Percentiles rank a stretch among this genome's conserved stretches.
phyloP scores from a whole-genome alignment of 106 monocot genomes.

The Agapanthus africanus region DNA sequence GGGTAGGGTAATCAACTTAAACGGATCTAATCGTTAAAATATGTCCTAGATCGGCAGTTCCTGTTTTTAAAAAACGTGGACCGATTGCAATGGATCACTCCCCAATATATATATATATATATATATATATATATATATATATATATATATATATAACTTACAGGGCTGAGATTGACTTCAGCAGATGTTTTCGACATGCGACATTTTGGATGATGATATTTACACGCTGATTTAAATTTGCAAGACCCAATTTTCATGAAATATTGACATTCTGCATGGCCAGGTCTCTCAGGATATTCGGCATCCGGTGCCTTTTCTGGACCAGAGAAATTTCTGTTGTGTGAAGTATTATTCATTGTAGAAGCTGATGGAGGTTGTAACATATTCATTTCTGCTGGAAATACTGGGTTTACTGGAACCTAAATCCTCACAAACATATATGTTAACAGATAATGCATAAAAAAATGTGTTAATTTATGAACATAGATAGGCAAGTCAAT shows the following conservation, averaged over 20 bases:
- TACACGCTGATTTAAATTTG: conserved; percentile 87
- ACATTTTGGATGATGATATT: conserved; percentile 84
- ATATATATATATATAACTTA: conserved; percentile 41
- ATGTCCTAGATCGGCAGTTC: no score
- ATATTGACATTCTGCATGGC: conserved; percentile 81
- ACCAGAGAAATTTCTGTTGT: not conserved
- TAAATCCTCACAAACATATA: not conserved
- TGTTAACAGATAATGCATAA: not conserved
- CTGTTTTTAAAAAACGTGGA: no score
- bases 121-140: no score
- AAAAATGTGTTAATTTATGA: no score
- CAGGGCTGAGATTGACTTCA: conserved; percentile 67
- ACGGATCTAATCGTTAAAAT: no score
- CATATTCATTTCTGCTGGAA: conserved; percentile 8
- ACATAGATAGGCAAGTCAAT: no score
- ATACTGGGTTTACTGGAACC: not conserved
- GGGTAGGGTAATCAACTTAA: no score
- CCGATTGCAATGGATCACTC: no score
- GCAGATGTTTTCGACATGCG: conserved; percentile 49
- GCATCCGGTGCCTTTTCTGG: conserved; percentile 16
- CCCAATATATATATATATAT: no score
- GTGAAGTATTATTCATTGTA: not conserved
- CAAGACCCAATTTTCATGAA: conserved; percentile 98
- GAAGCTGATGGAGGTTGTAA: conserved; percentile 2
- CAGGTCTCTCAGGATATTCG: conserved; percentile 96